Conservation (phyloP, 2,329 filamentous ascomycete species). For the Alternaria arbusti region DNA sequence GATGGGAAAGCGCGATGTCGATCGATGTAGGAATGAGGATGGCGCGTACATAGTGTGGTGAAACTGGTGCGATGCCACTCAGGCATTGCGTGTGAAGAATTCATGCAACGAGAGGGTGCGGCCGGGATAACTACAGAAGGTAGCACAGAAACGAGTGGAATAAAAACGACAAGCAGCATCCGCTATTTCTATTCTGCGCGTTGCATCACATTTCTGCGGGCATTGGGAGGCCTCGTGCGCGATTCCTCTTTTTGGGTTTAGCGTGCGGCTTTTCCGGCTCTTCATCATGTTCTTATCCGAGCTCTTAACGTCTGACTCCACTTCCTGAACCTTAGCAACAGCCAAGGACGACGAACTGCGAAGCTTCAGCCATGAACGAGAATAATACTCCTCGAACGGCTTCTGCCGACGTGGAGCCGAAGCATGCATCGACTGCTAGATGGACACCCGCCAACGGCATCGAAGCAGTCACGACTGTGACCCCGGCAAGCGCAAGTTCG, state of each 20-base stretch:
- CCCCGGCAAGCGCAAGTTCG: constrained; percentile 21
- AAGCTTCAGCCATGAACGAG: background rate
- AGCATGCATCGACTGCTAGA: constrained; percentile 10
- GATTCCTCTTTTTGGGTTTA: constrained; percentile 5
- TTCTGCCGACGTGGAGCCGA: background rate
- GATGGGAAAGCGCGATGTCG: background rate
- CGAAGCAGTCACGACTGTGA: constrained; percentile 12
- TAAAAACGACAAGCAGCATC: background rate
- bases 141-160: background rate
- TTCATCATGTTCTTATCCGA: constrained; percentile 11
- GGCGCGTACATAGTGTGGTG: background rate
- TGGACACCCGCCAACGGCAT: constrained; percentile 24
- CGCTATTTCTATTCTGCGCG: background rate
- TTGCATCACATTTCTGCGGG: background rate
- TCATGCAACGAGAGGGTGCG: background rate
- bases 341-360: background rate
- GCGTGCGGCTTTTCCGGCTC: constrained; percentile 12
- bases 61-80: background rate
- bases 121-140: background rate
- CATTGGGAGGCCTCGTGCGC: background rate
- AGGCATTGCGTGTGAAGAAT: background rate
- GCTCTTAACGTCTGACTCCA: constrained; percentile 5
- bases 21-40: background rate
- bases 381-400: background rate
- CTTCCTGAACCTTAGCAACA: constrained; percentile 3